Evolutionary conservation across 2,329 filamentous ascomycete genomes (phyloP).

Genomic region (Microsporum audouinii): DNA sequence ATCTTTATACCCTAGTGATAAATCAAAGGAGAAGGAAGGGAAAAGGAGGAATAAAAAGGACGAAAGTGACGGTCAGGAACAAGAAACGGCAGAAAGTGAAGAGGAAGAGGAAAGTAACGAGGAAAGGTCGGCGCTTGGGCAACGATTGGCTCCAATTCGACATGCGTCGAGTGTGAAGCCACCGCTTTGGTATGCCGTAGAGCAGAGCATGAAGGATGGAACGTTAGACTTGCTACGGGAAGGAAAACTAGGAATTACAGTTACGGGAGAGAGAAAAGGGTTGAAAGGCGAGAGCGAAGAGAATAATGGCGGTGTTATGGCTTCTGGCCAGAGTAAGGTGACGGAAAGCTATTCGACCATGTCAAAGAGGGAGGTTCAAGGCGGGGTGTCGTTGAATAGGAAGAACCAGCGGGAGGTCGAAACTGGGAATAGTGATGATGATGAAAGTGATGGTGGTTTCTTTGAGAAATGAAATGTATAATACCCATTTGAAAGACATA

Average conservation of each 20-base stretch:
- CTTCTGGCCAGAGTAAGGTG: not conserved
- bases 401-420: conserved; percentile 7
- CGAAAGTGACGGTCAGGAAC: not conserved
- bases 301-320: not conserved
- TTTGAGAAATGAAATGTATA: conserved; percentile 13
- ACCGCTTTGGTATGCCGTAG: conserved; percentile 36
- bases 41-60: conserved; percentile 2
- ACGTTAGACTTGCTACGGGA: conserved; percentile 34
- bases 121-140: conserved; percentile 14
- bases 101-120: conserved; percentile 1
- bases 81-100: not conserved
- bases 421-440: conserved; percentile 9
- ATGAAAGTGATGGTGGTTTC: conserved; percentile 19
- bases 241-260: conserved; percentile 26
- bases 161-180: conserved; percentile 23
- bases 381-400: not conserved
- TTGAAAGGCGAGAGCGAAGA: not conserved
- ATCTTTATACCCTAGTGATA: conserved; percentile 40
- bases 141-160: conserved; percentile 12
- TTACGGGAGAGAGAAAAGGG: conserved; percentile 14
- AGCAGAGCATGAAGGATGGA: conserved; percentile 34
- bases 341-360: not conserved
- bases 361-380: not conserved
- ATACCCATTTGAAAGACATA: not conserved
- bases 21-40: conserved; percentile 9